phyloP scores from a whole-genome alignment of 176 grass and related monocot species.

The Themeda triandra region DNA sequence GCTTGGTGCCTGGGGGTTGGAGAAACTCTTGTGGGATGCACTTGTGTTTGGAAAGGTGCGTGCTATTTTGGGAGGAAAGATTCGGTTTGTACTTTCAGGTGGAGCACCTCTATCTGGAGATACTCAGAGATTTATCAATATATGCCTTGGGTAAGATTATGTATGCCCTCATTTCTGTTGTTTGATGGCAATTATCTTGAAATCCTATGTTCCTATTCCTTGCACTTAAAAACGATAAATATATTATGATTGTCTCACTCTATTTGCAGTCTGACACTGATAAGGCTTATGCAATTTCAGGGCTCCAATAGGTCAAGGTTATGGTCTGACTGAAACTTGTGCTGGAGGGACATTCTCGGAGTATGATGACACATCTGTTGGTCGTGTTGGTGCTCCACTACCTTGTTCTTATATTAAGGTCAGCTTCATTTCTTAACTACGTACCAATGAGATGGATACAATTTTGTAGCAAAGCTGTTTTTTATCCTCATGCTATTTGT shows the following conservation, averaged over 20 bases:
- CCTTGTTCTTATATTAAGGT: conserved; percentile 93
- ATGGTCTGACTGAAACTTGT: conserved; percentile 98
- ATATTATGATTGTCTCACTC: not conserved
- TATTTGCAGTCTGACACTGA: conserved; percentile 16
- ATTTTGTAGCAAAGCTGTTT: conserved; percentile 19
- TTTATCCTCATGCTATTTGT: not conserved
- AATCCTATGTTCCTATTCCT: not conserved
- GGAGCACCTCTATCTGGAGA: conserved; percentile 88
- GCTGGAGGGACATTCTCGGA: conserved; percentile 93
- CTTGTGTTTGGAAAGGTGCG: conserved; percentile 83
- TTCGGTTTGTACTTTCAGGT: conserved; percentile 83
- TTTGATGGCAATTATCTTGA: conserved; percentile 16
- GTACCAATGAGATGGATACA: not conserved
- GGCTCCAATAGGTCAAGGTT: conserved; percentile 94
- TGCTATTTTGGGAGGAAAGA: conserved; percentile 78
- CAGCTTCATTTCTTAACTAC: conserved; percentile 11
- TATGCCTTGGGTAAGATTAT: conserved; percentile 87
- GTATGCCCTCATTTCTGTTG: conserved; percentile 2
- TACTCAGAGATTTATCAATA: conserved; percentile 97
- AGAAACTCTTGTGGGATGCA: conserved; percentile 86
- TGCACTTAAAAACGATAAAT: conserved; percentile 2
- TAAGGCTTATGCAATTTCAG: conserved; percentile 56
- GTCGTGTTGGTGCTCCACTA: conserved; percentile 85
- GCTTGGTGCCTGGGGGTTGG: conserved; percentile 87
- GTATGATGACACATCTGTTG: conserved; percentile 86